A percentile compares a stretch with the other conserved stretches of the same genome.
Conservation (phyloP, 495 filamentous ascomycete species). For the Penicillium taxi region DNA sequence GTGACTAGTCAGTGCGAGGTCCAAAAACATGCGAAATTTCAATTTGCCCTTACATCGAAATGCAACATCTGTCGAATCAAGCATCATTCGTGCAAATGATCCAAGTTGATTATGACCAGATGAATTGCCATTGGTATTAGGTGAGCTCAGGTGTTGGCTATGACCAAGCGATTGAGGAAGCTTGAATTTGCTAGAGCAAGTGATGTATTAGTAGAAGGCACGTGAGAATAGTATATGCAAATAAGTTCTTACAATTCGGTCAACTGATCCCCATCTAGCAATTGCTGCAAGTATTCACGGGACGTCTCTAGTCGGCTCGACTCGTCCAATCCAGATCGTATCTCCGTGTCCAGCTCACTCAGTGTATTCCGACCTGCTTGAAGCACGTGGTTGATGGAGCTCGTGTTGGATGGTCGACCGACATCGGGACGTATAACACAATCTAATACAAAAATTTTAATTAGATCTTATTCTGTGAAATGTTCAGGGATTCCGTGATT, state of each 20-base stretch:
- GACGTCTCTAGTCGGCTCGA: slow-evolving; percentile 38
- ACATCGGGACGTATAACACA: slow-evolving; percentile 35
- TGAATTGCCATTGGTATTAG: slow-evolving; percentile 13
- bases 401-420: slow-evolving; percentile 34
- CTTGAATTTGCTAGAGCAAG: slow-evolving; percentile 60
- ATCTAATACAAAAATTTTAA: slow-evolving; percentile 22
- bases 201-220: slow-evolving; percentile 10
- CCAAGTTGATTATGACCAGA: slow-evolving; percentile 33
- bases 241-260: slow-evolving; percentile 58
- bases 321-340: slow-evolving; percentile 30
- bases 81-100: slow-evolving; percentile 51
- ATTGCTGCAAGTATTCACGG: slow-evolving; percentile 59
- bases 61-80: slow-evolving; percentile 47
- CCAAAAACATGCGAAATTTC: not conserved
- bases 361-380: slow-evolving; percentile 38
- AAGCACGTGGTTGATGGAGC: slow-evolving; percentile 39
- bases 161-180: slow-evolving; percentile 25
- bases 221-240: not conserved
- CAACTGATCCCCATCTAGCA: slow-evolving; percentile 57
- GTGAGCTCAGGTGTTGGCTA: slow-evolving; percentile 13
- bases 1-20: slow-evolving; percentile 18
- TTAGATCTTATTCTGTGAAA: slow-evolving; percentile 2
- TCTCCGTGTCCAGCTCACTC: slow-evolving; percentile 34
- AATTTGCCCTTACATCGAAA: slow-evolving; percentile 42
- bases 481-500: slow-evolving; percentile 1